These are phyloP conservation scores for Xylaria bambusicola DNA, from an alignment of 495 filamentous ascomycete species.

Conservation along the genomic window DNA sequence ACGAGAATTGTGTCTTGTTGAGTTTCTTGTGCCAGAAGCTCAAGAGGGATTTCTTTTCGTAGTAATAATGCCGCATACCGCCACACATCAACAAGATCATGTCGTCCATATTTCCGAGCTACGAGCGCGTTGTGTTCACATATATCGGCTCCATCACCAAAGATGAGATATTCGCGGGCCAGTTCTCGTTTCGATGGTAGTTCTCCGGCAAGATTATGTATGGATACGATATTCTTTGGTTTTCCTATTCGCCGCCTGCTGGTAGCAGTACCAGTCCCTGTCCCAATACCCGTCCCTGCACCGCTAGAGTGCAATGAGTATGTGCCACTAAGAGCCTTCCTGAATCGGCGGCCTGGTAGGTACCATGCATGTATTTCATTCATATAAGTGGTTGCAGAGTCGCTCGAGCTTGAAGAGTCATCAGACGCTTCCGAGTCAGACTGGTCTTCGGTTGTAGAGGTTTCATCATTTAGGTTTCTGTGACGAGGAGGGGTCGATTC, in stretches of 20 bases:
- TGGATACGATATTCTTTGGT: constrained; percentile 62
- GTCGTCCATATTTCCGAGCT: constrained; percentile 69
- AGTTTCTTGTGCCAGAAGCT: constrained; percentile 53
- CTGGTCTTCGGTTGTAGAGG: constrained; percentile 52
- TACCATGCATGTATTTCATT: constrained; percentile 51
- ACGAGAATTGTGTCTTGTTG: constrained; percentile 60
- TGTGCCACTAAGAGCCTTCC: constrained; percentile 48
- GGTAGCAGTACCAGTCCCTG: constrained; percentile 50
- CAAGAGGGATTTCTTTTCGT: constrained; percentile 70
- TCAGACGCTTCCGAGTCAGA: constrained; percentile 65
- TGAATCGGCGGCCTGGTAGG: constrained; percentile 45
- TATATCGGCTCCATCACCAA: constrained; percentile 74
- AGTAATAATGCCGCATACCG: constrained; percentile 75
- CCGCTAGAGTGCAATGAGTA: constrained; percentile 53
- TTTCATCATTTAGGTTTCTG: constrained; percentile 51
- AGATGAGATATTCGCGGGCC: constrained; percentile 78
- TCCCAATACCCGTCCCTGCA: constrained; percentile 54
- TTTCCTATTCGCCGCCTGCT: constrained; percentile 45
- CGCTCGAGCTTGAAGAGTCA: constrained; percentile 65
- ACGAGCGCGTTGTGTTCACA: constrained; percentile 81
- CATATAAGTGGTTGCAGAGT: constrained; percentile 69
- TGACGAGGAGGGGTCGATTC: constrained; percentile 50
- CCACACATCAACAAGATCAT: constrained; percentile 83
- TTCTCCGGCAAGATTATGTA: constrained; percentile 66
- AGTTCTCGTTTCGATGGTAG: constrained; percentile 76